Percentiles rank a stretch among this genome's conserved stretches.
Conservation (phyloP, 352 stramenopile species). For the Phytophthora brassicae region DNA sequence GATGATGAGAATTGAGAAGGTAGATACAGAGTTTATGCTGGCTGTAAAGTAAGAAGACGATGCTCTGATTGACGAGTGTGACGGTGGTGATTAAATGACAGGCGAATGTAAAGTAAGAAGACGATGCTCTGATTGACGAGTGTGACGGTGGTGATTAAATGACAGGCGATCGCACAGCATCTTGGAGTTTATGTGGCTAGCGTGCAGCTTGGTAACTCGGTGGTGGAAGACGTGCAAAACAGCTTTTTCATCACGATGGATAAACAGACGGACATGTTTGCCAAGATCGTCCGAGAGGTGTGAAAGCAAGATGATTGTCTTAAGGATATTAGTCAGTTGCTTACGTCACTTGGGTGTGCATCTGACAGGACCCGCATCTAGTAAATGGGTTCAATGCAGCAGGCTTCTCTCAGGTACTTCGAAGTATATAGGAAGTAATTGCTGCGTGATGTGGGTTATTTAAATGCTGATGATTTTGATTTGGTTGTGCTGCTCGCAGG, state of each 20-base stretch:
- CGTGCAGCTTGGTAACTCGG: constrained; percentile 86
- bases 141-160: not conserved
- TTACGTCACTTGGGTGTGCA: not conserved
- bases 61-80: not conserved
- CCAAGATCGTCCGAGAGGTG: constrained; percentile 72
- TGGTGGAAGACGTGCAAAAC: constrained; percentile 89
- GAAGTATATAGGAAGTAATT: no score
- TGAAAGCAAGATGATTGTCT: not conserved
- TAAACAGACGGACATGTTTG: constrained; percentile 89
- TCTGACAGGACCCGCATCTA: constrained; percentile 74
- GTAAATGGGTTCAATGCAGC: constrained; percentile 91
- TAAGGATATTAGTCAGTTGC: constrained; percentile 1
- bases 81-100: constrained; percentile 27
- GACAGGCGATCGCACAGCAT: constrained; percentile 65
- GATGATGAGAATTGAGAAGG: constrained; percentile 85
- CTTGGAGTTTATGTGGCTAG: constrained; percentile 85
- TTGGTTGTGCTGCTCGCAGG: constrained; percentile 32
- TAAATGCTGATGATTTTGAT: not conserved
- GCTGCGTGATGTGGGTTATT: not conserved
- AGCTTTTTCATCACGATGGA: constrained; percentile 94
- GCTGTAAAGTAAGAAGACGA: not conserved
- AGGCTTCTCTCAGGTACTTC: constrained; percentile 94
- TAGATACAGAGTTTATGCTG: constrained; percentile 20
- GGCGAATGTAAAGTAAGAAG: constrained; percentile 28
- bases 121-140: not conserved